Base-by-base conservation (phyloP, 2,329 filamentous ascomycete genomes). In the Aureobasidium melanogenum region DNA sequence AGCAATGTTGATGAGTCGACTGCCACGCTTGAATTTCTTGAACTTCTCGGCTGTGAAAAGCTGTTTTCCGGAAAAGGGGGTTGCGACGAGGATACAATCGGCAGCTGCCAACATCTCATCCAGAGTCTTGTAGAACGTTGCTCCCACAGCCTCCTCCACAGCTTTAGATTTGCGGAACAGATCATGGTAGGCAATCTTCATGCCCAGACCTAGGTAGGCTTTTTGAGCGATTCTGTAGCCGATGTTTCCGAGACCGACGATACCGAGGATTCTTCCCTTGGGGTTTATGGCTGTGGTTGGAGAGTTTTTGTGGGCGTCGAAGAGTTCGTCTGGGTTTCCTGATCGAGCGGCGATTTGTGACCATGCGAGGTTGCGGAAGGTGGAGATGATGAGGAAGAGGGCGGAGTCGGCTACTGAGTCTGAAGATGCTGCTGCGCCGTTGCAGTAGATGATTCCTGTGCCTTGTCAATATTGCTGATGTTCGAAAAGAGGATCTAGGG, bases 321-420 rank as follows among this genome's bases (percentile, higher is more conserved):
- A 70, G 70, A 88, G 89, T 14, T 74, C 66, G 0, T 69, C 64
- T 0, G 76, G 68, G 59, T 77, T 72, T 17, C 74, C 70, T 3
- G 76, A 75, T 3, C 79, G 71, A 0, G 85, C 85, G 1, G 84
- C 82, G 1, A 77, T 69, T 55, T 83, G 80, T 64, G 82, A 86
- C 82, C 86, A 89, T 1, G 83, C 79, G 14, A 91, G 80, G 48
- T 83, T 79, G 56, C 88, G 84, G 75, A 89, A 91, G 15, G 83
- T 84, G 9, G 82, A 82, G 54, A 91, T 81, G 66, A 91, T 82
- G 66, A 88, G 80, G 68, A 84, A 85, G 43, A 89, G 77, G 19
- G 86, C 84, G 64, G 88, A 84, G 71, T 91, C 88, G 55, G 87
- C 87, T 1, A 90, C 87, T 5, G 87, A 84, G 68, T 91, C 88